Percentiles rank a stretch among this genome's conserved stretches.
phyloP scores from a whole-genome alignment of 1,284 basidiomycete genomes.

The Melampsora americana region DNA sequence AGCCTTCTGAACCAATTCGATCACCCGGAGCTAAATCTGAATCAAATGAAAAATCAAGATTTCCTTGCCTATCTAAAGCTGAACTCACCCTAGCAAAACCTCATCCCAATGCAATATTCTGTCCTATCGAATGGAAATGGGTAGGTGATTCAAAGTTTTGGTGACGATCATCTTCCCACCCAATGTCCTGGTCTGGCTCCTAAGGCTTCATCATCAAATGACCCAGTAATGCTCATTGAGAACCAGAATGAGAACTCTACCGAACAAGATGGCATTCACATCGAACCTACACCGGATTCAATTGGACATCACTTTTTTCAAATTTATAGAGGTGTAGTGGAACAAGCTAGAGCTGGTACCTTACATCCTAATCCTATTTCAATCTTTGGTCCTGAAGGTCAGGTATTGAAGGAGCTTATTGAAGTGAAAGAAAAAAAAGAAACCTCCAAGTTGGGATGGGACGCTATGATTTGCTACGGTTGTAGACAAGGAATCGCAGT shows the following conservation, averaged over 20 bases:
- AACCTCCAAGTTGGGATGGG: constrained; percentile 3
- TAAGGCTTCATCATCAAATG: not conserved
- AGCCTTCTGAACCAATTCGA: too few relatives aligned
- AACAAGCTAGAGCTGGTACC: not conserved
- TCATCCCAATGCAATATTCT: constrained; percentile 20
- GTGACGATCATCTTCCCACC: not conserved
- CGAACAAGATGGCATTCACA: constrained; percentile 15
- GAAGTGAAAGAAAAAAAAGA: not conserved
- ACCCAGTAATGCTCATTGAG: not conserved
- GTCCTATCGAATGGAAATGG: constrained; percentile 37
- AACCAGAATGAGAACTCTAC: not conserved
- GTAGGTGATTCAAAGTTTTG: constrained; percentile 15
- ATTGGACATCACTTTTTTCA: constrained; percentile 1
- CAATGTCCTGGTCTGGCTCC: not conserved
- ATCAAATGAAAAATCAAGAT: constrained; percentile 8
- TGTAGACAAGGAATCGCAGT: constrained; percentile 21
- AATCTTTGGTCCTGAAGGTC: not conserved
- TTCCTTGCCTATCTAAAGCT: not conserved
- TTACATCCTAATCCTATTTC: not conserved
- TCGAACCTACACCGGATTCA: constrained; percentile 14
- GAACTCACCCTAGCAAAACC: constrained; percentile 16
- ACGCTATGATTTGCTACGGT: constrained; percentile 1
- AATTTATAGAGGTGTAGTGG: not conserved
- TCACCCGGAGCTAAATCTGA: too few relatives aligned
- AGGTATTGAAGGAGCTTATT: not conserved